Percentiles rank a stretch among this genome's conserved stretches.
These are phyloP conservation scores for Kwoniella newhampshirensis DNA, from an alignment of 768 basidiomycete species.

Conservation along the genomic window DNA sequence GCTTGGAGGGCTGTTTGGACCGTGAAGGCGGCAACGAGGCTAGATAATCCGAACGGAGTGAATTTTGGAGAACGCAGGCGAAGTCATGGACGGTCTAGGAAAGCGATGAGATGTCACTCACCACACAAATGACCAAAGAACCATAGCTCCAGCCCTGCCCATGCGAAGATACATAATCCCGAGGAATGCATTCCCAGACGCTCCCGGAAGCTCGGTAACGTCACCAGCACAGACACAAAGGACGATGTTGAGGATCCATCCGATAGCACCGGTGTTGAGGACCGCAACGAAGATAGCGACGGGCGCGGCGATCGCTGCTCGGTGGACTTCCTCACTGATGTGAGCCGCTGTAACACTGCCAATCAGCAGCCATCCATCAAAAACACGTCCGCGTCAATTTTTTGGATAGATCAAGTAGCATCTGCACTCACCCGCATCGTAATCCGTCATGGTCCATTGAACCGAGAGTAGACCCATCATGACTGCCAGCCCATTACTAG, in stretches of 20 bases:
- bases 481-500: constrained; percentile 76
- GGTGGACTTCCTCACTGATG: constrained; percentile 55
- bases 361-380: neutral
- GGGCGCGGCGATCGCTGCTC: constrained; percentile 54
- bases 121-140: constrained; percentile 65
- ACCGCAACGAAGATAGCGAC: constrained; percentile 56
- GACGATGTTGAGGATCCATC: constrained; percentile 85
- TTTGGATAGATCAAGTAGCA: neutral
- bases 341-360: constrained; percentile 53
- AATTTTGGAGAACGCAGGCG: no score
- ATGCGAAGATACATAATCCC: constrained; percentile 75
- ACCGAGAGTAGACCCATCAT: constrained; percentile 80
- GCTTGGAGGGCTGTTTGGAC: constrained; percentile 75
- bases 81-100: neutral
- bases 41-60: no score
- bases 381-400: neutral
- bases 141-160: constrained; percentile 71
- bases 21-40: constrained; percentile 83
- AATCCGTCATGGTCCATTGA: constrained; percentile 63
- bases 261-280: constrained; percentile 58
- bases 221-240: constrained; percentile 76
- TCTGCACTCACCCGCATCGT: constrained; percentile 17
- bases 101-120: constrained; percentile 40
- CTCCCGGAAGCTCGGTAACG: constrained; percentile 61
- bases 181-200: constrained; percentile 71